A percentile compares a stretch with the other conserved stretches of the same genome.
These are phyloP conservation scores for Lanmaoa rubissima DNA, from an alignment of 768 basidiomycete genomes.

Conservation along the genomic window DNA sequence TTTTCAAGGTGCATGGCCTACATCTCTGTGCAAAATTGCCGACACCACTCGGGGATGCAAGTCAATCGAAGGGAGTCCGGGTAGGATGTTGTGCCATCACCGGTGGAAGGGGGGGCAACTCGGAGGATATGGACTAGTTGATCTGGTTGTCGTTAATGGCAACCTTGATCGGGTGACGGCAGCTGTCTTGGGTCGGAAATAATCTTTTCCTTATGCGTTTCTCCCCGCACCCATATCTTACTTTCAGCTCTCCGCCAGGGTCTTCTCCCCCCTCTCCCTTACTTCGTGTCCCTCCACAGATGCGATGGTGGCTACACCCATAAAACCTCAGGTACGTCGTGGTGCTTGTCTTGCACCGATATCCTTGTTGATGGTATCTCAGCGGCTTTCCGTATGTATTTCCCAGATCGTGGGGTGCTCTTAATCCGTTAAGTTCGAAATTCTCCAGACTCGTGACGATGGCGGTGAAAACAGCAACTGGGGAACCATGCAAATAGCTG, in stretches of 20 bases:
- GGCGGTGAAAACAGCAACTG: constrained; percentile 8
- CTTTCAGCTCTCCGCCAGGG: background rate
- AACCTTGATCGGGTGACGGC: constrained; percentile 19
- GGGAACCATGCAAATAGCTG: constrained; percentile 33
- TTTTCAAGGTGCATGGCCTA: background rate
- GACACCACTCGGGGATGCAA: background rate
- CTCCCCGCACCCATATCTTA: constrained; percentile 17
- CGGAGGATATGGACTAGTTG: background rate
- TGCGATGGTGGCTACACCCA: constrained; percentile 22
- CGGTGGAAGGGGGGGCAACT: background rate
- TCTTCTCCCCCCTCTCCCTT: background rate
- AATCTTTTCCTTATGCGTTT: constrained; percentile 16
- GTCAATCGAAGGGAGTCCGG: too few relatives aligned
- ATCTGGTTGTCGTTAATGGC: constrained; percentile 1
- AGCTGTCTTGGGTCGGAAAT: constrained; percentile 14
- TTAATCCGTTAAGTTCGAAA: background rate
- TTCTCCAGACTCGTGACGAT: constrained; percentile 18
- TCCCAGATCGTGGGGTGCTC: background rate
- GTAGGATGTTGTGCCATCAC: background rate
- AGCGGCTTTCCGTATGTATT: constrained; percentile 24
- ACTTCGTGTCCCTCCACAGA: constrained; percentile 1
- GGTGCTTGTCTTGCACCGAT: background rate
- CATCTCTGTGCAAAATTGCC: background rate
- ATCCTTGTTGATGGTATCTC: constrained; percentile 2
- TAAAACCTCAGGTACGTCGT: constrained; percentile 15